Conservation (phyloP, 1,284 basidiomycete species). For the Cutaneotrichosporon sp. region DNA sequence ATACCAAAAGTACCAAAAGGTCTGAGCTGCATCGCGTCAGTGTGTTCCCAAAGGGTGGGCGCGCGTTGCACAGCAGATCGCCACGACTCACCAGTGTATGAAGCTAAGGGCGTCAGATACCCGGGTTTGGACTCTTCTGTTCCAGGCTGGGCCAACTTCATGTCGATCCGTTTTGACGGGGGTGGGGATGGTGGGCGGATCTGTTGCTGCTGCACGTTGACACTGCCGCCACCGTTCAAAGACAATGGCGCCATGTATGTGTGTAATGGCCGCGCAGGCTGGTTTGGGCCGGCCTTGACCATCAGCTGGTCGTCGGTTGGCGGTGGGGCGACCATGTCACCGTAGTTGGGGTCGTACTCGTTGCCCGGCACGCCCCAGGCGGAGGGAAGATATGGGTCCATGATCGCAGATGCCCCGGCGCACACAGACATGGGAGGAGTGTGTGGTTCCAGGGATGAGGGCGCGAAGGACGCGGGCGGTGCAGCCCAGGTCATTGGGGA, state of each 20-base stretch:
- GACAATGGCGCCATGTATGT: slow-evolving; percentile 16
- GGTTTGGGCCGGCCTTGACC: slow-evolving; percentile 14
- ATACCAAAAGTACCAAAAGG: slow-evolving; percentile 44
- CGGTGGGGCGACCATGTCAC: neutral
- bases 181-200: slow-evolving; percentile 11
- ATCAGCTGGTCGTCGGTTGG: slow-evolving; percentile 11
- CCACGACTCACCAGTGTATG: slow-evolving; percentile 43
- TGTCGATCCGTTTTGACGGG: slow-evolving; percentile 27
- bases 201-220: neutral
- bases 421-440: slow-evolving; percentile 13
- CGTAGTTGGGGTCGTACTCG: slow-evolving; percentile 10
- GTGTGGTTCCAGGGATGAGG: slow-evolving; percentile 13
- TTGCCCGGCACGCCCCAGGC: slow-evolving; percentile 1
- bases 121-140: slow-evolving; percentile 32
- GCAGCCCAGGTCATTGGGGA: slow-evolving; percentile 17
- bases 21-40: slow-evolving; percentile 32
- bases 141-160: slow-evolving; percentile 39
- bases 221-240: neutral
- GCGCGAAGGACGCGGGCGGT: slow-evolving; percentile 1
- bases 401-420: slow-evolving; percentile 1
- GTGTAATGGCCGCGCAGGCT: slow-evolving; percentile 10
- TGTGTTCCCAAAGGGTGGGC: neutral
- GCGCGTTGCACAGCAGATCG: neutral
- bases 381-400: slow-evolving; percentile 10
- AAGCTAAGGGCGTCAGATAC: slow-evolving; percentile 36